These are phyloP conservation scores for Rhizoclosmatium globosum DNA, from an alignment of 192 early-diverging fungal genomes.

Conservation along the genomic window DNA sequence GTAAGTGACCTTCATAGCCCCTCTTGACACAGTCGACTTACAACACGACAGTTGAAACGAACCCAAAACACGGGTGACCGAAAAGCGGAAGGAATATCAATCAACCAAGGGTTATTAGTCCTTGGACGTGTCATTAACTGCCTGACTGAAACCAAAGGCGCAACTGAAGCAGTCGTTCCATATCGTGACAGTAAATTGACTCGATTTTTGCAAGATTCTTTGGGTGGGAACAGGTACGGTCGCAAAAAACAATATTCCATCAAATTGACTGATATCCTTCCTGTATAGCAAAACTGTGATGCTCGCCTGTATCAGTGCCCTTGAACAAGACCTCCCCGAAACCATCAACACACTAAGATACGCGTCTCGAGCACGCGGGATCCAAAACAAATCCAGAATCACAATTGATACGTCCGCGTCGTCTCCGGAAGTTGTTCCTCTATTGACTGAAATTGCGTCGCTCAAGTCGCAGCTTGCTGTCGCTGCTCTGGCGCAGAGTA, in stretches of 20 bases:
- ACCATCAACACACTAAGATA: constrained; percentile 33
- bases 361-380: constrained; percentile 40
- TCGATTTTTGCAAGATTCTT: constrained; percentile 85
- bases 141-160: constrained; percentile 67
- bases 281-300: constrained; percentile 76
- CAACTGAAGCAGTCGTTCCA: constrained; percentile 68
- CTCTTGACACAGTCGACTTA: neutral
- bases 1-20: neutral
- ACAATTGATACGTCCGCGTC: constrained; percentile 23
- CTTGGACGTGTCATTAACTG: constrained; percentile 96
- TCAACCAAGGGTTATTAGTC: constrained; percentile 90
- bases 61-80: constrained; percentile 88
- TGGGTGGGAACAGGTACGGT: constrained; percentile 84
- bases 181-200: constrained; percentile 96
- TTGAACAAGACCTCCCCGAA: constrained; percentile 73
- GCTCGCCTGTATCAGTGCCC: constrained; percentile 88
- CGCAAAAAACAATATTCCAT: neutral
- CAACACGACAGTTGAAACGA: constrained; percentile 68
- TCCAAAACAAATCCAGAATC: constrained; percentile 37
- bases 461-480: constrained; percentile 19
- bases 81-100: constrained; percentile 89
- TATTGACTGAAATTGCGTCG: constrained; percentile 14
- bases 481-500: neutral
- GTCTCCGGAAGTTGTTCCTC: constrained; percentile 15
- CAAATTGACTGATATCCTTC: neutral